Percentiles rank a stretch among this genome's conserved stretches.
phyloP scores from a whole-genome alignment of 106 monocot species.

The Phalaenopsis aphrodite region DNA sequence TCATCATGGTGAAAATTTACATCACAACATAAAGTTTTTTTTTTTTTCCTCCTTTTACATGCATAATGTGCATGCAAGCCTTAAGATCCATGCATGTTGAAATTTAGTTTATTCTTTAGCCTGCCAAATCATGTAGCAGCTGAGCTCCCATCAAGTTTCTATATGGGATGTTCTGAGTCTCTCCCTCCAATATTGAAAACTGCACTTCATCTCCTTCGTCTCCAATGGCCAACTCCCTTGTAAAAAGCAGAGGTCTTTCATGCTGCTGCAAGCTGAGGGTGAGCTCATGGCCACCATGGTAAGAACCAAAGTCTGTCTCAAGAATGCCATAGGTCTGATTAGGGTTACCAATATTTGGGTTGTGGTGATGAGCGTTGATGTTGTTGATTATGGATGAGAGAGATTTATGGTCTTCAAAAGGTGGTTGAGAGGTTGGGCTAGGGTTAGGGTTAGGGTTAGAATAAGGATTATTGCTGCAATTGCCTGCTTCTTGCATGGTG shows the following conservation, averaged over 20 bases:
- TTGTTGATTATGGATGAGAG: slow-evolving; percentile 27
- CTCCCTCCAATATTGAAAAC: slow-evolving; percentile 31
- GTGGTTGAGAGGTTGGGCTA: slow-evolving; percentile 12
- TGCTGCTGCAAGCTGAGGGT: slow-evolving; percentile 39
- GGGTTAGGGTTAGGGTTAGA: slow-evolving; percentile 12
- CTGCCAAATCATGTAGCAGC: slow-evolving; percentile 31
- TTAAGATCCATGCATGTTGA: not conserved
- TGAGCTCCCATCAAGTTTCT: slow-evolving; percentile 37
- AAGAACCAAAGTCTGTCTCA: slow-evolving; percentile 11
- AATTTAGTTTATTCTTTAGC: not conserved
- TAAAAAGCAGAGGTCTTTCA: slow-evolving; percentile 12
- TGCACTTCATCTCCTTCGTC: slow-evolving; percentile 22
- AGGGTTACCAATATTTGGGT: not conserved
- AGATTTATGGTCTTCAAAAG: slow-evolving; percentile 7
- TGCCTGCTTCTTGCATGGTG: not conserved
- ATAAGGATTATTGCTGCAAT: not conserved
- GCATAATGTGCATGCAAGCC: not conserved
- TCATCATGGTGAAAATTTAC: not conserved
- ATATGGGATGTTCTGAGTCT: slow-evolving; percentile 29
- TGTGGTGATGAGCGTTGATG: not conserved
- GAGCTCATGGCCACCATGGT: slow-evolving; percentile 22
- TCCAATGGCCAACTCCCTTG: slow-evolving; percentile 7
- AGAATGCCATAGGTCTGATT: slow-evolving; percentile 14
- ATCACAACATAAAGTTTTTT: not conserved
- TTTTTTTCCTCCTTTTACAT: not conserved